Conservation (phyloP, 148 eudicot species). For the Simmondsia chinensis region DNA sequence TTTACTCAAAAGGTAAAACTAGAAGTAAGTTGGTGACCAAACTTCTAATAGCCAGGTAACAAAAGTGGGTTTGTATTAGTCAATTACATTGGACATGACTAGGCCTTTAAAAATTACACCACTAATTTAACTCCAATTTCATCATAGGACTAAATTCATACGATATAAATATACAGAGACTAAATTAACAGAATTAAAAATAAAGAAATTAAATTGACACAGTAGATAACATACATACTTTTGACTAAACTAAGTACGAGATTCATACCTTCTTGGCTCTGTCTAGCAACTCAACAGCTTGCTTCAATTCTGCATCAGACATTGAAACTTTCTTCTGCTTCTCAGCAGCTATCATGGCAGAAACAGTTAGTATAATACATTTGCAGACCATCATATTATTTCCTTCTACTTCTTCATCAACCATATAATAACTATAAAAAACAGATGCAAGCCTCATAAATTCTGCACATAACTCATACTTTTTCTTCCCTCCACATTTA, state of each 20-base stretch:
- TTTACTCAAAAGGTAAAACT: too few species aligned
- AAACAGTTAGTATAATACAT: constrained; percentile 51
- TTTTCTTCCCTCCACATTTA: constrained; percentile 42
- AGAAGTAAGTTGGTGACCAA: too few species aligned
- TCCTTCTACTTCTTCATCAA: constrained; percentile 61
- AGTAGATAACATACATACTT: background rate
- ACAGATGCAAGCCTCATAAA: constrained; percentile 68
- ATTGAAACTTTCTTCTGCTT: constrained; percentile 41
- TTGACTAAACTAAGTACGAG: background rate
- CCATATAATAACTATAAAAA: constrained; percentile 36
- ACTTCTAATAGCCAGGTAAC: too few species aligned
- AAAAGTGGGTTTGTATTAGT: too few species aligned
- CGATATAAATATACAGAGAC: too few species aligned
- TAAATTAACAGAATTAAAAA: too few species aligned
- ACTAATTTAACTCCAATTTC: too few species aligned
- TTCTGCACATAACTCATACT: constrained; percentile 56
- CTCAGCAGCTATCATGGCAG: constrained; percentile 69
- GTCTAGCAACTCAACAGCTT: constrained; percentile 69
- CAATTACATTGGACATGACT: too few species aligned
- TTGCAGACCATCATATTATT: constrained; percentile 67
- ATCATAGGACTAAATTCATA: too few species aligned
- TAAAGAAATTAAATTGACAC: background rate
- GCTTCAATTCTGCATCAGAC: constrained; percentile 51
- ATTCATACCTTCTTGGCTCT: constrained; percentile 71
- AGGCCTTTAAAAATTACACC: too few species aligned